Evolutionary conservation across 768 basidiomycete genomes (phyloP), one percentile per base, ranked within the genome.

Genomic region (Calocera cornea): DNA sequence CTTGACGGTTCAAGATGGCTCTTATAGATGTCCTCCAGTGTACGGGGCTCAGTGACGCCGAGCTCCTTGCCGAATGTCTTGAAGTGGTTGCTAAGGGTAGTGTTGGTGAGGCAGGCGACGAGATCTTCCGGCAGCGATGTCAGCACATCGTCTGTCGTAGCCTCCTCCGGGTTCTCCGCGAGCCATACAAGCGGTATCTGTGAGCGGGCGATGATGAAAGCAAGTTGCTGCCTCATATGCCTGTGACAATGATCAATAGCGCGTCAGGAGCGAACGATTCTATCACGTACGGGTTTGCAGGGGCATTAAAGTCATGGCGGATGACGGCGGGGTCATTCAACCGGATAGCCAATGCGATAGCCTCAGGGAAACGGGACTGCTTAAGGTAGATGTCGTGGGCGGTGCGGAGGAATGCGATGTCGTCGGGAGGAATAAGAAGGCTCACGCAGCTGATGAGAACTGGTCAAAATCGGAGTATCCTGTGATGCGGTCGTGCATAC

Each of bases 21-120:
- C 76, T 98, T 99, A 80, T 99, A 99, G 24, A 98, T 92, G 76
- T 98, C 97, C 74, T 98, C 97, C 64, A 97, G 78, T 64, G 87
- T 89, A 80, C 92, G 94, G 2, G 97, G 83, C 31, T 97, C 95
- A 2, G 81, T 78, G 1, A 95, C 95, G 50, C 88, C 92, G 33
- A 99, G 79, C 76, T 97, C 95, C 75, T 92, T 95, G 19, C 95
- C 95, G 72, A 97, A 98, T 12, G 86, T 86, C 50, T 85, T 85
- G 84, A 98, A 97, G 74, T 87, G 86, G 36, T 81, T 77, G 70
- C 91, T 95, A 31, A 99, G 81, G 65, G 87, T 85, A 11, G 87
- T 83, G 74, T 97, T 97, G 78, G 87, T 89, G 60, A 99, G 79
- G 70, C 90, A 94, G 44, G 92, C 90, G 29, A 88, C 76, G 1